Percentiles rank a stretch among this genome's conserved stretches.
These are phyloP conservation scores for Brassica incana DNA, from an alignment of 345 rosid genomes.

Conservation along the genomic window DNA sequence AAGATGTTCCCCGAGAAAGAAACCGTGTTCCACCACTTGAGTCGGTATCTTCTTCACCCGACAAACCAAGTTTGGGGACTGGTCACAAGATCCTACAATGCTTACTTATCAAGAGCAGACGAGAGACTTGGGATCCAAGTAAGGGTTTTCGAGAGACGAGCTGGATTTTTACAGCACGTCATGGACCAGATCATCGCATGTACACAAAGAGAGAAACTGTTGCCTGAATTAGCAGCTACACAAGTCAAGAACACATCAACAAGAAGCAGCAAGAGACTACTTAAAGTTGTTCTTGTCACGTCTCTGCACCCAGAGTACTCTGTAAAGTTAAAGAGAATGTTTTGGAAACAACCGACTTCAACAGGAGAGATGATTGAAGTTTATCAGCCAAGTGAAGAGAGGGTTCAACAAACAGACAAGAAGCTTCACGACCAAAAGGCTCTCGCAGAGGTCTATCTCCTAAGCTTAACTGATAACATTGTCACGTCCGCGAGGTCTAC, in stretches of 20 bases:
- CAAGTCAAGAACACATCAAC: slow-evolving; percentile 2
- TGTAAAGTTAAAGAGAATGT: slow-evolving; percentile 14
- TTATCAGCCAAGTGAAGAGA: slow-evolving; percentile 44
- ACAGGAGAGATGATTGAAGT: slow-evolving; percentile 33
- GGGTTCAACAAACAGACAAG: slow-evolving; percentile 24
- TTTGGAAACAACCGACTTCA: slow-evolving; percentile 9
- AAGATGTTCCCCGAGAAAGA: slow-evolving; percentile 38
- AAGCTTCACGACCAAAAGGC: slow-evolving; percentile 43
- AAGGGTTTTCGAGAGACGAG: background rate
- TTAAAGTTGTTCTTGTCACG: slow-evolving; percentile 40
- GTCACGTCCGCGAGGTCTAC: slow-evolving; percentile 40
- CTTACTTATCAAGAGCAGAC: slow-evolving; percentile 34
- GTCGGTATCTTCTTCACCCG: slow-evolving; percentile 42
- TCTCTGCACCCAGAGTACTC: slow-evolving; percentile 34
- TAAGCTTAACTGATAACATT: slow-evolving; percentile 38
- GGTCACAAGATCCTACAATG: slow-evolving; percentile 27
- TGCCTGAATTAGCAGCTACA: slow-evolving; percentile 14
- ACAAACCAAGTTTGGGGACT: slow-evolving; percentile 42
- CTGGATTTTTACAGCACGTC: slow-evolving; percentile 13
- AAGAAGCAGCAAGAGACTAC: background rate
- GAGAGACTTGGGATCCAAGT: slow-evolving; percentile 42
- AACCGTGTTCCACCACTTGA: slow-evolving; percentile 38
- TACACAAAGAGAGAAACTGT: slow-evolving; percentile 30
- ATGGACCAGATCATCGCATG: slow-evolving; percentile 39
- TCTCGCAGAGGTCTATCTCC: slow-evolving; percentile 36